A percentile compares a stretch with the other conserved stretches of the same genome.
Conservation (phyloP, 108 stramenopile genomes). For the Mayamaea pseudoterrestris region DNA sequence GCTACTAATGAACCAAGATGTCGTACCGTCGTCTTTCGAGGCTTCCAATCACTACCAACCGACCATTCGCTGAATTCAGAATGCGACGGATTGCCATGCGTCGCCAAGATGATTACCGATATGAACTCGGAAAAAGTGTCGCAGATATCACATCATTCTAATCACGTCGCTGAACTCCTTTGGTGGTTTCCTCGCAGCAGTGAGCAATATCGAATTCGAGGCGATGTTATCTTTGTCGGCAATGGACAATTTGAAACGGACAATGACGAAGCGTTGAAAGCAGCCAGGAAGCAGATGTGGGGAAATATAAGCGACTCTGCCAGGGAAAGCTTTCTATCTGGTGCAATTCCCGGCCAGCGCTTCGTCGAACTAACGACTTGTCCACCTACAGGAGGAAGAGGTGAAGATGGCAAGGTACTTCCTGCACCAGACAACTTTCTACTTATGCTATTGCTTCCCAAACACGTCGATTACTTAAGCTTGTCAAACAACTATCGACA, state of each 20-base stretch:
- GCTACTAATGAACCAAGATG: conserved; percentile 52
- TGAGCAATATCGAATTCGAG: conserved; percentile 82
- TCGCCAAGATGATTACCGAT: conserved; percentile 80
- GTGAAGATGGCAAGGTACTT: conserved; percentile 54
- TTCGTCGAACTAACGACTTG: conserved; percentile 9
- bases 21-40: conserved; percentile 73
- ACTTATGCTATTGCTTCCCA: conserved; percentile 65
- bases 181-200: conserved; percentile 83
- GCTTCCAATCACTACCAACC: conserved; percentile 28
- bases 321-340: conserved; percentile 63
- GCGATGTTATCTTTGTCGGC: conserved; percentile 46
- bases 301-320: conserved; percentile 60
- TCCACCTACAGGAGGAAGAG: conserved; percentile 27
- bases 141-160: conserved; percentile 5
- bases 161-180: conserved; percentile 50
- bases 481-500: conserved; percentile 72
- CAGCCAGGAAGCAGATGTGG: conserved; percentile 67
- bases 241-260: conserved; percentile 15
- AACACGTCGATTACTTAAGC: conserved; percentile 57
- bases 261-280: conserved; percentile 18
- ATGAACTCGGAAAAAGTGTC: conserved; percentile 50
- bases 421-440: conserved; percentile 67
- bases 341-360: conserved; percentile 28
- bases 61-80: conserved; percentile 13
- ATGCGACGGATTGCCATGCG: conserved; percentile 13